Conservation (phyloP, 2,329 filamentous ascomycete species). For the Graphilbum fragrans region DNA sequence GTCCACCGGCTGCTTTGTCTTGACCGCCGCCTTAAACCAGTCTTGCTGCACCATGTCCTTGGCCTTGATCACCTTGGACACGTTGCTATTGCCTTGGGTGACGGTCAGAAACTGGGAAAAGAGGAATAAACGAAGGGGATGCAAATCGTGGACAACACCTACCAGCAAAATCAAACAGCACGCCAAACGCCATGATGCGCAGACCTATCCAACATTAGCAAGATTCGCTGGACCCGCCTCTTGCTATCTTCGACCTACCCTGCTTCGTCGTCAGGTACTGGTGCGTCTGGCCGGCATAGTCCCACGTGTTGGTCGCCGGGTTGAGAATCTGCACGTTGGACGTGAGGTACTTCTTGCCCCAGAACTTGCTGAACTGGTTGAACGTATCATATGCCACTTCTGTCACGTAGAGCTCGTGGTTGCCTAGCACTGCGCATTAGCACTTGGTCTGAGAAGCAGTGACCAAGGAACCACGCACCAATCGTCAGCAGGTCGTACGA, state of each 20-base stretch:
- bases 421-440: conserved; percentile 21
- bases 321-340: conserved; percentile 32
- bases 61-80: conserved; percentile 46
- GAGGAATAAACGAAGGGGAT: no score
- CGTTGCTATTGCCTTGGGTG: conserved; percentile 40
- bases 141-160: no score
- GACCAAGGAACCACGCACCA: conserved; percentile 12
- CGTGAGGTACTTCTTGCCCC: conserved; percentile 31
- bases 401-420: conserved; percentile 54
- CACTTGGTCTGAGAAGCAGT: not conserved
- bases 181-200: conserved; percentile 30
- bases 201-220: conserved; percentile 15
- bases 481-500: conserved; percentile 31
- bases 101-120: conserved; percentile 9
- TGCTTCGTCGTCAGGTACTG: conserved; percentile 30
- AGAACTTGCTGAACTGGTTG: conserved; percentile 44
- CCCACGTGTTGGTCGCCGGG: conserved; percentile 22
- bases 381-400: conserved; percentile 51
- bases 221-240: not conserved
- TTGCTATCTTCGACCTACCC: conserved; percentile 1
- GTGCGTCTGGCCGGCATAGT: conserved; percentile 30
- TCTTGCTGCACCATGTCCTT: conserved; percentile 35
- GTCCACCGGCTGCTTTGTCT: conserved; percentile 42
- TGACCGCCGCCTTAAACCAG: conserved; percentile 50
- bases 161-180: conserved; percentile 33